Evolutionary conservation across 495 filamentous ascomycete genomes (phyloP).

Genomic region (Copromyces sp.): DNA sequence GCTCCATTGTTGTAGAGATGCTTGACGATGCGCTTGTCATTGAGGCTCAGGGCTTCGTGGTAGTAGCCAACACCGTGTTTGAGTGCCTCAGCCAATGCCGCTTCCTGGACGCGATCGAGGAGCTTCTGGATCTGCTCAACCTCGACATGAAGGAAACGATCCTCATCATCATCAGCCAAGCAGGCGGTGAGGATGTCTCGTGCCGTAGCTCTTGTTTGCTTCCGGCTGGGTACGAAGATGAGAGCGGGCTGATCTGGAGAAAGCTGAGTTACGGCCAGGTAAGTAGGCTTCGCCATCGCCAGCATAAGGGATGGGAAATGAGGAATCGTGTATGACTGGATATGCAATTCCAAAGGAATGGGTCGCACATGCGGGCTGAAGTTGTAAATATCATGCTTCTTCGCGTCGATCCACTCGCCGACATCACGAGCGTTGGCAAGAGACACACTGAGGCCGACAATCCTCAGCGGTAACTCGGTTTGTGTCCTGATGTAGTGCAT

Average conservation of each 20-base stretch:
- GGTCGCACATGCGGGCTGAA: slow-evolving; percentile 88
- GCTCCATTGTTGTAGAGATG: slow-evolving; percentile 86
- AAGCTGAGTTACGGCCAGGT: slow-evolving; percentile 72
- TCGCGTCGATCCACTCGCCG: slow-evolving; percentile 98
- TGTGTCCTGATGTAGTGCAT: slow-evolving; percentile 96
- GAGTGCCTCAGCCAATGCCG: slow-evolving; percentile 79
- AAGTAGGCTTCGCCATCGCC: slow-evolving; percentile 92
- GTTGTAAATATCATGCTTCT: slow-evolving; percentile 96
- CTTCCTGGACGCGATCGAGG: slow-evolving; percentile 71
- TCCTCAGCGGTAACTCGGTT: slow-evolving; percentile 71
- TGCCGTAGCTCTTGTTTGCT: slow-evolving; percentile 84
- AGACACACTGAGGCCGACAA: slow-evolving; percentile 85
- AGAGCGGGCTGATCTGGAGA: slow-evolving; percentile 83
- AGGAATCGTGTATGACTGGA: slow-evolving; percentile 91
- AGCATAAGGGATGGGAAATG: slow-evolving; percentile 98
- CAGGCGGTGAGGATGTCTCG: slow-evolving; percentile 78
- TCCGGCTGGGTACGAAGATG: slow-evolving; percentile 84
- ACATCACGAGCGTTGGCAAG: slow-evolving; percentile 88
- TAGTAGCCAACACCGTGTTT: slow-evolving; percentile 95
- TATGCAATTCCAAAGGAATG: slow-evolving; percentile 82
- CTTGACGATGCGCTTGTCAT: slow-evolving; percentile 87
- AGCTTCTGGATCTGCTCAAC: slow-evolving; percentile 72
- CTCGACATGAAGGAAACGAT: slow-evolving; percentile 79
- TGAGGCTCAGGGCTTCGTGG: slow-evolving; percentile 80
- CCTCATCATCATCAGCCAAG: slow-evolving; percentile 82